Conservation (phyloP, 192 early-diverging fungal genomes). For the Backusella morwellensis region DNA sequence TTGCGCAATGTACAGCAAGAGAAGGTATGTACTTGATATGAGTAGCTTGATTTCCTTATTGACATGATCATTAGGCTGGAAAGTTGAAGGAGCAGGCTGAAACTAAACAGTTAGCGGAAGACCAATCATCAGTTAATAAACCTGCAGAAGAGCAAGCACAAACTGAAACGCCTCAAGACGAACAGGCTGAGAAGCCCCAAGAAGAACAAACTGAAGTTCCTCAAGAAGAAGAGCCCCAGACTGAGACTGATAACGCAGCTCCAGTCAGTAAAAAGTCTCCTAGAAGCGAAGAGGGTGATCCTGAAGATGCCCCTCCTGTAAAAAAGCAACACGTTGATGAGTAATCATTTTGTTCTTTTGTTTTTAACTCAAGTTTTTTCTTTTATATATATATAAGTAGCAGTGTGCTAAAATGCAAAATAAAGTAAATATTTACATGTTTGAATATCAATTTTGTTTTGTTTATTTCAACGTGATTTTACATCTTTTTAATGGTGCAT, state of each 20-base stretch:
- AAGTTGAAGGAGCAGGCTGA: neutral
- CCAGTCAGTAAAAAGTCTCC: neutral
- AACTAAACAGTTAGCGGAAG: neutral
- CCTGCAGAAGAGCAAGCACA: neutral
- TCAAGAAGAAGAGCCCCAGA: neutral
- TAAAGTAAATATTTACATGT: neutral
- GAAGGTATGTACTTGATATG: neutral
- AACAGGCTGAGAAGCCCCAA: neutral
- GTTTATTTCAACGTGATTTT: neutral
- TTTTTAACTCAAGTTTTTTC: neutral
- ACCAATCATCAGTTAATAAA: neutral
- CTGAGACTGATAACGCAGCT: neutral
- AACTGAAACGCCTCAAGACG: neutral
- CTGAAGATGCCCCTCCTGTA: neutral
- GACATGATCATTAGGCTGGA: neutral
- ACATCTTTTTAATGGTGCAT: neutral
- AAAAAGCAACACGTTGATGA: neutral
- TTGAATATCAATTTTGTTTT: neutral
- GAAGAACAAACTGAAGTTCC: neutral
- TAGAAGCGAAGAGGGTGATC: neutral
- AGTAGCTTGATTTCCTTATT: neutral
- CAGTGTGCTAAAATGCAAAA: neutral
- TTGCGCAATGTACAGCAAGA: neutral
- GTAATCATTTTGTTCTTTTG: neutral
- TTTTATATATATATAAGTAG: neutral